Evolutionary conservation across 2,329 filamentous ascomycete species (phyloP), one percentile per base, ranked within the genome.

Genomic region (Aulographum hederae): DNA sequence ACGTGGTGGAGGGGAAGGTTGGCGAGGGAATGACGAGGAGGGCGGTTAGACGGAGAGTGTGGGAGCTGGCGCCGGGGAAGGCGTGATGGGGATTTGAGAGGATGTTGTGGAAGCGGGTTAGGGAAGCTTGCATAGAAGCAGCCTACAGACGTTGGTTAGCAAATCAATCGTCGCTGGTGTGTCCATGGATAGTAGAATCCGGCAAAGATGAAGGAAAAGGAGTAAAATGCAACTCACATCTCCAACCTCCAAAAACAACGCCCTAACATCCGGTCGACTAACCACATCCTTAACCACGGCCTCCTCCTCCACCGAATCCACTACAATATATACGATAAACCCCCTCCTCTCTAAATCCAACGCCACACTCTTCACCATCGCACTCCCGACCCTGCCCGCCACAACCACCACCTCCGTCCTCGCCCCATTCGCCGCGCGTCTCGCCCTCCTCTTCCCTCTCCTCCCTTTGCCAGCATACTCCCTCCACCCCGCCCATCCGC

Each of bases 281-380:
- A 17, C 20, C 8, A 16, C 19, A 50, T 92, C 69, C n/a, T n/a
- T n/a, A 11, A 95, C 73, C 39, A 78, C 58, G 21, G 74, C 64
- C 51, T 95, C 84, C 42, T 95, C 86, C 44, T 93, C 80, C 36
- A 73, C 58, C n/a, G 73, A 81, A 39, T 73, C 77, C 45, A 84
- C 86, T 1, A 92, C 79, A 37, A 98, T 65, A 51, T 84, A 98
- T 34, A 95, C 81, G 37, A 95, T 79, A 51, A 91, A 95, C 4
- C 89, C 89, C 40, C 84, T 72, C 37, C 84, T 67, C 56, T 95
- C 89, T 41, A 98, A 62, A 47, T 98, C 89, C 30, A 85, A 57
- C 2, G 82, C 73, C 33, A 95, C 61, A 8, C 81, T 82, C 45
- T 75, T 77, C 5, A 82, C 86, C 46, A 94, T 64, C 12, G 85